phyloP scores from a whole-genome alignment of 2,329 filamentous ascomycete species.

The Fusarium redolens region DNA sequence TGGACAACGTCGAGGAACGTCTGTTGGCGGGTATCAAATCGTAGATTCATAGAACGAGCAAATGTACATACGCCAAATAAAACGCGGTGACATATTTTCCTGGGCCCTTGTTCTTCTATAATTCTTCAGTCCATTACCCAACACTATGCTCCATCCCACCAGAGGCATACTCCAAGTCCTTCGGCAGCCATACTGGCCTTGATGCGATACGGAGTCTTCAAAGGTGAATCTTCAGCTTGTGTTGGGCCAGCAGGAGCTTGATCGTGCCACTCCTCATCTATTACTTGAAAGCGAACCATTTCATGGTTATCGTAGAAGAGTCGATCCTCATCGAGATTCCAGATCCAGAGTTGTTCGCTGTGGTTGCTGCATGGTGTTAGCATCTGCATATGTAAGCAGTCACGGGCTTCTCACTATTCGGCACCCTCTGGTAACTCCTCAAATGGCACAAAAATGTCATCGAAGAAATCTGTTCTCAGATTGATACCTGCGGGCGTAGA shows the following conservation, averaged over 20 bases:
- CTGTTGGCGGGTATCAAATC: slow-evolving; percentile 69
- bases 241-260: slow-evolving; percentile 78
- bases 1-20: slow-evolving; percentile 88
- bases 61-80: slow-evolving; percentile 42
- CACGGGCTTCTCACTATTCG: slow-evolving; percentile 68
- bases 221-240: slow-evolving; percentile 69
- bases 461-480: slow-evolving; percentile 90
- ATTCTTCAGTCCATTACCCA: slow-evolving; percentile 23
- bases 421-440: slow-evolving; percentile 80
- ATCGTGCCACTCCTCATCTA: slow-evolving; percentile 92
- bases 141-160: slow-evolving; percentile 65
- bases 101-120: slow-evolving; percentile 1
- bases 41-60: slow-evolving; percentile 50
- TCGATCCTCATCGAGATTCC: slow-evolving; percentile 77
- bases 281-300: slow-evolving; percentile 85
- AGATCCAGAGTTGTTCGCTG: slow-evolving; percentile 84
- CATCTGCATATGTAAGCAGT: background rate
- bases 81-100: slow-evolving; percentile 38
- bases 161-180: slow-evolving; percentile 71
- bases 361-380: slow-evolving; percentile 66
- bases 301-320: slow-evolving; percentile 93
- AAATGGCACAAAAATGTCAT: slow-evolving; percentile 85
- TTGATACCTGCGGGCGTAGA: slow-evolving; percentile 79
- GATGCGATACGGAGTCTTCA: slow-evolving; percentile 78
- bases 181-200: slow-evolving; percentile 72